Evolutionary conservation across 108 stramenopile genomes (phyloP).

Genomic region (Skeletonema costatum): DNA sequence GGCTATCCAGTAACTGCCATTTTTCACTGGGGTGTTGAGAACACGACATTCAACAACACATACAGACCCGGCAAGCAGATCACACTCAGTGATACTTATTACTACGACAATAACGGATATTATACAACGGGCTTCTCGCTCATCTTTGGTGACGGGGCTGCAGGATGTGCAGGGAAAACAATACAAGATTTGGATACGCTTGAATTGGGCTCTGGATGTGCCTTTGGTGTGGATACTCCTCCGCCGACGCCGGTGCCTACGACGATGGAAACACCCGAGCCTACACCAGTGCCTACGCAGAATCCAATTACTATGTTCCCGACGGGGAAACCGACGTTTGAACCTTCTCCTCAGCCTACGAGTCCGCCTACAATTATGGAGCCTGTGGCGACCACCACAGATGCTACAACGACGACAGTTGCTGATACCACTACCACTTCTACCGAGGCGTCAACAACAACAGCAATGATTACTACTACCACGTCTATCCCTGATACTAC

Average conservation of each 20-base stretch:
- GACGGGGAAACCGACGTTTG: background rate
- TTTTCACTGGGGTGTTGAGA: background rate
- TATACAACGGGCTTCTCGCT: background rate
- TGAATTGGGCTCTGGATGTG: background rate
- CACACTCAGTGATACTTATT: background rate
- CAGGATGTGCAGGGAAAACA: background rate
- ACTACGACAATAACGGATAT: background rate
- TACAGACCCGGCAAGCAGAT: background rate
- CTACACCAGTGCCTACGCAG: background rate
- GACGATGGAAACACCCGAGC: background rate
- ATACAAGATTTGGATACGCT: background rate
- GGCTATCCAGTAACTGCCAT: background rate
- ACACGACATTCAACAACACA: background rate
- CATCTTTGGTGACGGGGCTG: background rate
- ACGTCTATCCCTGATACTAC: background rate
- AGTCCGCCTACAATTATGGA: background rate
- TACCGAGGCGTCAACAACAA: background rate
- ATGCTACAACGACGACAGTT: background rate
- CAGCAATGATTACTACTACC: background rate
- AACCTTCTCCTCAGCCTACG: background rate
- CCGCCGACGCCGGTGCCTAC: background rate
- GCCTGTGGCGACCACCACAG: background rate
- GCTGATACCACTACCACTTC: background rate
- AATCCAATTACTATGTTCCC: background rate
- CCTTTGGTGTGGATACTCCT: background rate